phyloP scores from a whole-genome alignment of 2,329 filamentous ascomycete species.

The Davidsoniella eucalypti region DNA sequence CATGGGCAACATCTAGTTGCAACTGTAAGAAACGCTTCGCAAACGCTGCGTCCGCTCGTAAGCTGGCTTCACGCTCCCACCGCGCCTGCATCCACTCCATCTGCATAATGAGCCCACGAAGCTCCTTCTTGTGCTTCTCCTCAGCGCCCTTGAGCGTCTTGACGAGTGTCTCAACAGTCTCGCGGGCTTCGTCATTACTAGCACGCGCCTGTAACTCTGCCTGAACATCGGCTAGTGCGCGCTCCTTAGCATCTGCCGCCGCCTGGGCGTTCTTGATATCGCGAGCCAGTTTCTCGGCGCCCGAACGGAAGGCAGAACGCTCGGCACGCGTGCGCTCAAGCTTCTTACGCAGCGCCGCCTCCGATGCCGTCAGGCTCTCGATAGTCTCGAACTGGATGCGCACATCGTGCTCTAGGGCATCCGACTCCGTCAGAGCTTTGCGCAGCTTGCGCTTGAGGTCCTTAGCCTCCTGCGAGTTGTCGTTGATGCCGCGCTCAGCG shows the following conservation, averaged over 20 bases:
- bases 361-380: constrained; percentile 36
- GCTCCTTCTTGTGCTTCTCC: constrained; percentile 54
- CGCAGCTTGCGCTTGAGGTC: constrained; percentile 45
- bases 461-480: constrained; percentile 33
- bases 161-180: constrained; percentile 20
- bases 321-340: constrained; percentile 55
- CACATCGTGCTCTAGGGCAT: constrained; percentile 58
- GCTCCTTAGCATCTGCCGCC: constrained; percentile 17
- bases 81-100: constrained; percentile 80
- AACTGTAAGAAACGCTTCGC: constrained; percentile 72
- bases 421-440: constrained; percentile 44
- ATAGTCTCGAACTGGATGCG: constrained; percentile 52
- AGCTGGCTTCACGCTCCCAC: constrained; percentile 61
- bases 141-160: constrained; percentile 28
- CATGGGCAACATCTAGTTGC: constrained; percentile 67
- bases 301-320: constrained; percentile 37
- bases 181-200: constrained; percentile 15
- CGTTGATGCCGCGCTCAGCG: constrained; percentile 18
- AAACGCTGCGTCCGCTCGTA: constrained; percentile 66
- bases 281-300: constrained; percentile 36
- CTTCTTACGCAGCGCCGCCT: constrained; percentile 45
- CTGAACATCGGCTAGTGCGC: constrained; percentile 1
- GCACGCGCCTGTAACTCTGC: constrained; percentile 18
- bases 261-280: constrained; percentile 32
- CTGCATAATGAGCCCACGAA: constrained; percentile 72